Evolutionary conservation across 2,329 filamentous ascomycete species (phyloP), one percentile per base, ranked within the genome.

Genomic region (Arthrobotrys megalospora): DNA sequence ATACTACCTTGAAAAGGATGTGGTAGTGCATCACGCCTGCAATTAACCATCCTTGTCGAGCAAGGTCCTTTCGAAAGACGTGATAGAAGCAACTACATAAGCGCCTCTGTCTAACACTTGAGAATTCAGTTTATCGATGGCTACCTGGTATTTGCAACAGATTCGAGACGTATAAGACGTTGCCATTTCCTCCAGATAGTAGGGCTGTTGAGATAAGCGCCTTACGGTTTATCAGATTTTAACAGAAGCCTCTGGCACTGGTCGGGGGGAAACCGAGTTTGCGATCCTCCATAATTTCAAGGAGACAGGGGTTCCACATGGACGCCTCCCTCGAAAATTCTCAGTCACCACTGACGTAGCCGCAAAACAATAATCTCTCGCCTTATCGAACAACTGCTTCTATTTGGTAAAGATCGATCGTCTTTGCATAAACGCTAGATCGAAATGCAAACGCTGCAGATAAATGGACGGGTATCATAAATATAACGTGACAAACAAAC

Each of bases 271-370:
- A 66, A 52, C 52, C 67, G 67, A 58, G 63, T 32, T 34, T 52
- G 60, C 55, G 45, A 72, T 41, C n/a, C 63, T 68, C 67, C 75
- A 52, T 62, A 38, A 68, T 60, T 72, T 72, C 21, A 71, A 72
- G 67, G 75, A 63, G 41, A 45, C 53, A 78, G 43, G 58, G 71
- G 58, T 24, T 50, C 75, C 67, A 78, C 75, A 78, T 67, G 75
- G 67, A 67, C 34, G 53, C 53, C 63, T 78, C 62, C 24, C 45
- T 47, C 48, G 62, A 55, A 67, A 60, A 41, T 47, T 45, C 38
- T 66, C 58, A 58, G 52, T 70, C 24, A 72, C 62, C 43, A 78
- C 62, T 66, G 75, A 71, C 47, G 67, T 71, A 53, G 62, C 38
- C 14, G 62, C 28, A 21, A 28, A 53, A 45, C n/a, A 32, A 24